Base-by-base conservation (phyloP, 352 stramenopile species). In the Phytophthora nicotianae region DNA sequence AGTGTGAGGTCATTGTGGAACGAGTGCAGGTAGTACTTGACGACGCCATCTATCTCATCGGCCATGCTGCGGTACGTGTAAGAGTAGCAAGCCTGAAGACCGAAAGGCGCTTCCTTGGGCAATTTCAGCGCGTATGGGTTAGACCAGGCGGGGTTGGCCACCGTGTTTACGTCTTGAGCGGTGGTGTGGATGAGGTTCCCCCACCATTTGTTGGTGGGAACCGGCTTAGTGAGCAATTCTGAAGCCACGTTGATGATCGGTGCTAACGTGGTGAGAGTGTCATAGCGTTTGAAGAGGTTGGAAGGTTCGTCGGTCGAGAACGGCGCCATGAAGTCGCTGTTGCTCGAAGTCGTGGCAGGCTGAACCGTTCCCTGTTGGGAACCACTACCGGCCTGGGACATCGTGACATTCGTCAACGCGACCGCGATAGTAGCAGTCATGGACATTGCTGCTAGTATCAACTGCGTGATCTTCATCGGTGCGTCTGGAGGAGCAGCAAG, bases 131-230 rank as follows among this genome's bases (percentile, higher is more conserved):
- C 81, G 57, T 90, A 93, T 47, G 85, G 82, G 71, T 91, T 91
- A 7, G 79, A 75, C 79, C 81, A 94, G 10, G 73, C 83, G 1
- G 81, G 82, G 49, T 86, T 77, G 19, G 79, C 70, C 23, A 82
- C 65, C 0, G 81, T 76, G 41, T 76, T 51, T 33, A 81, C 68
- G 24, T 73, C 70, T 41, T 75, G 68, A n/a, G 41, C 62, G 14
- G 69, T 81, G 32, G 73, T 79, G 68, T 86, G 71, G 54, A 94
- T 89, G 46, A 91, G 69, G 65, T 92, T 94, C 9, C 79, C 83
- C 85, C 85, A 94, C 85, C 85, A 94, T 51, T 89, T 86, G 75
- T 94, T 94, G 14, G 83, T 94, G 50, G 85, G 85, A n/a, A 94
- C 71, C 4, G 85, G 62, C 33, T 69, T 8, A 2, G 62, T 64